Evolutionary conservation across 2,329 filamentous ascomycete species (phyloP).

Genomic region (Fusarium coffeatum): DNA sequence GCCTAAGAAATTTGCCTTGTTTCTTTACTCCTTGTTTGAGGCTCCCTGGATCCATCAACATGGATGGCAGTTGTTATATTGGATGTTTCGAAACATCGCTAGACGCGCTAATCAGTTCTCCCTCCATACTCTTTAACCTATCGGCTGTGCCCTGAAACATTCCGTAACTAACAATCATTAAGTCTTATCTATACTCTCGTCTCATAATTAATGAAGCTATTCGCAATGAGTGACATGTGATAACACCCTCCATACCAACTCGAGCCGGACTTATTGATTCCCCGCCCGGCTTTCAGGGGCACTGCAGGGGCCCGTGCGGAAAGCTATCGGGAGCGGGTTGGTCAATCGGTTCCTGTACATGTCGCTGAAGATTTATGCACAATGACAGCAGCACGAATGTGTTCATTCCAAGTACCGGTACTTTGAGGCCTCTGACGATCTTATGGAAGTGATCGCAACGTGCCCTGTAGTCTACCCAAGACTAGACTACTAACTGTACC

Average conservation of each 20-base stretch:
- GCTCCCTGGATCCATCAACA: not conserved
- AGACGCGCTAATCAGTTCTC: not conserved
- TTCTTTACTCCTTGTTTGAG: not conserved
- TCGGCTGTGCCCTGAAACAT: not conserved
- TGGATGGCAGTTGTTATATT: not conserved
- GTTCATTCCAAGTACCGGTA: conserved; percentile 17
- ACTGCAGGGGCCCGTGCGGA: conserved; percentile 29
- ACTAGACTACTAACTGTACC: not conserved
- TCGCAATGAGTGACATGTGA: conserved; percentile 27
- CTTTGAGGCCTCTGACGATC: conserved; percentile 24
- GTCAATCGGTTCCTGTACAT: conserved; percentile 27
- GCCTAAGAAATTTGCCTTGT: not conserved
- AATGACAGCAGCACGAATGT: not conserved
- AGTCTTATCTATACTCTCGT: not conserved
- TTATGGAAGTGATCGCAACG: conserved; percentile 34
- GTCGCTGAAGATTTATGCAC: not conserved
- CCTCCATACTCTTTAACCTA: not conserved
- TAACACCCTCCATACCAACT: not conserved
- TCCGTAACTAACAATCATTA: not conserved
- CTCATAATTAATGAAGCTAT: conserved; percentile 7
- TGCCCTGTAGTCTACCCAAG: conserved; percentile 11
- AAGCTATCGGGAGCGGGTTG: conserved; percentile 32
- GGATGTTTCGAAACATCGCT: not conserved
- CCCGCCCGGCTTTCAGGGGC: conserved; percentile 39
- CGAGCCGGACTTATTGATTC: conserved; percentile 30